phyloP scores from a whole-genome alignment of 192 early-diverging fungal genomes.

The Geosiphon pyriformis region DNA sequence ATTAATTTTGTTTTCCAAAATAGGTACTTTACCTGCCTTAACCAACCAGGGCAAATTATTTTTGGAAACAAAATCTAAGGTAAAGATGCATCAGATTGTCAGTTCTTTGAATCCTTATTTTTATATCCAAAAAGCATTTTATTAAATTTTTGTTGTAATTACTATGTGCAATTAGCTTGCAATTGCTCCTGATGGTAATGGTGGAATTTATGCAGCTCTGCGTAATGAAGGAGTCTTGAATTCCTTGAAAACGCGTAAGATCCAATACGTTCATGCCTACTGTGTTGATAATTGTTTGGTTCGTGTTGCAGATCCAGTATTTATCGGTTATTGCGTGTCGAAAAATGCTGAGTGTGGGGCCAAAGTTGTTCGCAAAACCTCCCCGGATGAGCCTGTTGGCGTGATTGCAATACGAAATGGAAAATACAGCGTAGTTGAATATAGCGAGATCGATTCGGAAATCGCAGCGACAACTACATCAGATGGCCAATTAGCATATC shows the following conservation, averaged over 20 bases:
- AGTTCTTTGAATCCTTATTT: too few relatives aligned
- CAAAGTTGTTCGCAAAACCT: slow-evolving; percentile 86
- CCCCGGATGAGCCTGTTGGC: slow-evolving; percentile 87
- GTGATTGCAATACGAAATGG: slow-evolving; percentile 88
- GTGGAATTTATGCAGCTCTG: slow-evolving; percentile 94
- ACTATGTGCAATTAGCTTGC: slow-evolving; percentile 70
- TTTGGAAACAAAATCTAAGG: slow-evolving; percentile 49
- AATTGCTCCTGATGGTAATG: slow-evolving; percentile 85
- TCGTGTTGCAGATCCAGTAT: slow-evolving; percentile 93
- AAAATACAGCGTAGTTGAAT: slow-evolving; percentile 88
- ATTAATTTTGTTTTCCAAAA: neutral
- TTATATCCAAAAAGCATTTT: too few relatives aligned
- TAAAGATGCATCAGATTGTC: slow-evolving; percentile 81
- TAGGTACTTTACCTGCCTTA: slow-evolving; percentile 87
- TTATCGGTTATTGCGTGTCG: slow-evolving; percentile 87
- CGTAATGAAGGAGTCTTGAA: slow-evolving; percentile 73
- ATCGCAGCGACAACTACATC: slow-evolving; percentile 63
- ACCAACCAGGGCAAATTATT: slow-evolving; percentile 89
- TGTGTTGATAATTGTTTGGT: slow-evolving; percentile 98
- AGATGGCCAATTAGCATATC: slow-evolving; percentile 72
- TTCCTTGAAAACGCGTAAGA: slow-evolving; percentile 73
- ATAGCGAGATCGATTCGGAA: slow-evolving; percentile 84
- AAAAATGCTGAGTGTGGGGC: slow-evolving; percentile 92
- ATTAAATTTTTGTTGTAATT: too few relatives aligned
- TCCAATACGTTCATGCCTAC: slow-evolving; percentile 90